Percentiles rank a stretch among this genome's conserved stretches.
Conservation (phyloP, 2,329 filamentous ascomycete genomes). For the Canariomyces notabilis region DNA sequence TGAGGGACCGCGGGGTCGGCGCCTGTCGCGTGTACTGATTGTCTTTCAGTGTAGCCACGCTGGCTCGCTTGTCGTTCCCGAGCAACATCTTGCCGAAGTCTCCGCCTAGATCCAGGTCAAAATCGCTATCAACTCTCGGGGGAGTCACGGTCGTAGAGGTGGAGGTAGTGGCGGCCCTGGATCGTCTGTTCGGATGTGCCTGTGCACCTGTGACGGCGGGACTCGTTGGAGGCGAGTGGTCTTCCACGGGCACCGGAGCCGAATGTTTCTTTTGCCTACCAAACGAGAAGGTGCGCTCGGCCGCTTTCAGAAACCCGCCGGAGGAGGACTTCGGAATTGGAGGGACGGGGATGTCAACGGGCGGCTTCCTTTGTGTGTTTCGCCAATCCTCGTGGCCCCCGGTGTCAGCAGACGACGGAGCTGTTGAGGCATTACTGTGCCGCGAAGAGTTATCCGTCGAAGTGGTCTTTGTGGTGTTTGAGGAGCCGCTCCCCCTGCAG, state of each 20-base stretch:
- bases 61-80: constrained; percentile 51
- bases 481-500: constrained; percentile 53
- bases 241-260: constrained; percentile 33
- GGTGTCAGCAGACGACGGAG: constrained; percentile 52
- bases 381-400: constrained; percentile 38
- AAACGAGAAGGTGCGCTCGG: constrained; percentile 56
- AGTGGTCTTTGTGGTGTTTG: constrained; percentile 56
- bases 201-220: constrained; percentile 32
- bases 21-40: constrained; percentile 32
- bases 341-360: constrained; percentile 37
- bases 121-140: constrained; percentile 43
- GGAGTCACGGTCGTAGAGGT: constrained; percentile 51
- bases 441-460: constrained; percentile 58
- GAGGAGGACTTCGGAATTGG: constrained; percentile 45
- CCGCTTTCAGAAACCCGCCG: constrained; percentile 49
- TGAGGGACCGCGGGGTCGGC: constrained; percentile 39
- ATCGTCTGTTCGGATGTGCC: constrained; percentile 40
- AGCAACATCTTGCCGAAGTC: constrained; percentile 55
- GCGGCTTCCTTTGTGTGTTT: constrained; percentile 34
- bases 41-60: constrained; percentile 43
- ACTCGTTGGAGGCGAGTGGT: constrained; percentile 33
- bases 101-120: constrained; percentile 49
- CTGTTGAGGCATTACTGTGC: constrained; percentile 58
- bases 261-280: constrained; percentile 49
- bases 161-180: constrained; percentile 50